Base-by-base conservation (phyloP, 352 stramenopile genomes). In the Globisporangium middletonii region DNA sequence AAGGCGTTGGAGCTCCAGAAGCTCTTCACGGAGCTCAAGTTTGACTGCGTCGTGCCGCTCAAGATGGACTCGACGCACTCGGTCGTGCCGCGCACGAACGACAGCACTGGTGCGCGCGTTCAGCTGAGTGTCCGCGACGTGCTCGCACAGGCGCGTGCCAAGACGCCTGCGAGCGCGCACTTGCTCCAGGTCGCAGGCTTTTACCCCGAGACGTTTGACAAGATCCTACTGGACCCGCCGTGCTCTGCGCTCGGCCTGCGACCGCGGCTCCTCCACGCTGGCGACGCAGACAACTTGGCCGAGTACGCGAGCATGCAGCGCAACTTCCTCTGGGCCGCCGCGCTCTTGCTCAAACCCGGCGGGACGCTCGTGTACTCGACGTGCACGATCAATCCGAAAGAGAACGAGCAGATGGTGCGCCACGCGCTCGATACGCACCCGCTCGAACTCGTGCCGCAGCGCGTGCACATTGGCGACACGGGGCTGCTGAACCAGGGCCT, bases 301-400 rank as follows among this genome's bases (percentile, higher is more conserved):
- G 77, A 90, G 60, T 94, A 90, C 63, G 69, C 72, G 28, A 94
- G 77, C 54, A 93, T 93, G 77, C 88, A 97, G 67, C 77, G 86
- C 62, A 93, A 94, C 53, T 93, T 97, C 49, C 59, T 96, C 19
- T 87, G 82, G 68, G 85, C 90, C 12, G 94, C 94, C 1, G 72
- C 95, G 1, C 81, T 79, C 42, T 52, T 98, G 55, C 76, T 98
- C 7, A 97, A 97, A 62, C 70, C 72, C 45, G 91, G 92, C 41
- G 95, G 94, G 3, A 89, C 72, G 37, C 82, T 98, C 54, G 93
- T 97, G 37, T 98, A 98, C 67, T 97, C 85, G 33, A 98, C 95
- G 16, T 98, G 95, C 57, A 98, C 94, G 0, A 95, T 98, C 53
- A 95, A 97, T 63, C 75, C 86, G 2, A 70, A 75, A 38, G 94